Evolutionary conservation across 495 filamentous ascomycete genomes (phyloP), one percentile per base, ranked within the genome.

Genomic region (Podospora conica): DNA sequence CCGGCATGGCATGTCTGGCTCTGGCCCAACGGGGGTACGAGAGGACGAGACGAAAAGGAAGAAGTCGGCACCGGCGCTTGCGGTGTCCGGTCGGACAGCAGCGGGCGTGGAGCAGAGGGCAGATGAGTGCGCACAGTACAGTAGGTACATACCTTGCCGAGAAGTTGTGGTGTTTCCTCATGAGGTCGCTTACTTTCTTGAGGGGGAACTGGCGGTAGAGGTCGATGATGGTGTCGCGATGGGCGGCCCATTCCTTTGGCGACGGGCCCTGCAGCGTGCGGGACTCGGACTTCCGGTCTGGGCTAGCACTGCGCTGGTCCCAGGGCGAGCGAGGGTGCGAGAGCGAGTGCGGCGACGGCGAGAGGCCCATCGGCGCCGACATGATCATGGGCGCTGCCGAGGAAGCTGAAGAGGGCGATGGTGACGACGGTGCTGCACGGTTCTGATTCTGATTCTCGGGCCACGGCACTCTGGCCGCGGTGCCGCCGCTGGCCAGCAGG

Each of bases 221-320:
- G 28, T 63, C 66, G 66, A 74, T 59, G 68, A 74, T 75, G 65
- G 67, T 75, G 18, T 75, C 72, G 59, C 72, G 74, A 55, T 75
- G 67, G 24, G 54, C 40, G 9, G 68, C 72, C 74, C 74, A 75
- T 7, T 75, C 70, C 61, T 67, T 72, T 9, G 72, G 70, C 21
- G 72, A 74, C 6, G 74, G 74, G 25, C 74, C 74, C 55, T 75
- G 72, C 40, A 75, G 67, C 55, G 73, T 75, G 54, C 74, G 68
- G 67, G 73, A 70, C 63, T 72, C 68, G 65, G 73, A 70, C 60
- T 70, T 69, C 40, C 65, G 63, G 25, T 71, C 69, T 62, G 64
- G 60, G 58, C 68, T 59, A 31, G 66, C 53, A 55, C 25, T 66
- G 58, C 57, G 62, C 27, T 48, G 40, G 18, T 62, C 65, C 65